phyloP scores from a whole-genome alignment of 352 stramenopile species.

The Ophiocytium majus region DNA sequence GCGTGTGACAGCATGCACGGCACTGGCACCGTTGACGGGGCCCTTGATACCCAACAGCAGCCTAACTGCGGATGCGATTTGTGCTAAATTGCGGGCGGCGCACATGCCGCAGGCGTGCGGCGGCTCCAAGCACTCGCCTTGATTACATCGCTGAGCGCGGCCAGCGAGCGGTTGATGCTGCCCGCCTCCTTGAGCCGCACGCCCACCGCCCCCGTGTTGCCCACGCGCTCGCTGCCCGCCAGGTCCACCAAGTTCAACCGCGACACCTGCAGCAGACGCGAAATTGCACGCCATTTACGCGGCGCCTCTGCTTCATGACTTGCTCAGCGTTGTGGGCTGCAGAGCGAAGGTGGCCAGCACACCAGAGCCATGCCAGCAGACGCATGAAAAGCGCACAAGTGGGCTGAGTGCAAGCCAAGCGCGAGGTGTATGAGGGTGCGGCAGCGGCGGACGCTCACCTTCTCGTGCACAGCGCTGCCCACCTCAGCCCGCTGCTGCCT shows the following conservation, averaged over 20 bases:
- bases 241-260: constrained; percentile 89
- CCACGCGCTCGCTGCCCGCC: constrained; percentile 61
- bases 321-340: no score
- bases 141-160: constrained; percentile 76
- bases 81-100: no score
- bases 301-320: no score
- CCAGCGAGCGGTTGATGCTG: constrained; percentile 75
- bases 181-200: constrained; percentile 67
- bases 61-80: no score
- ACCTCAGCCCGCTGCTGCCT: constrained; percentile 30
- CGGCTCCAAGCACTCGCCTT: constrained; percentile 49
- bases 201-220: constrained; percentile 60
- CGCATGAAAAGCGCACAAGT: no score
- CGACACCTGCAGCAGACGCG: neutral
- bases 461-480: neutral
- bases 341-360: no score
- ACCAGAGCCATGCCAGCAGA: no score
- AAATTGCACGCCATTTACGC: no score
- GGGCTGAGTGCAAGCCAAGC: no score
- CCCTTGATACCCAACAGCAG: no score
- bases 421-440: no score
- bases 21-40: constrained; percentile 26
- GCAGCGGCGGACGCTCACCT: neutral
- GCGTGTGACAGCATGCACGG: neutral
- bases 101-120: neutral